Conservation (phyloP, 228 moss, liverwort and hornwort genomes). For the Sphagnum fallax region DNA sequence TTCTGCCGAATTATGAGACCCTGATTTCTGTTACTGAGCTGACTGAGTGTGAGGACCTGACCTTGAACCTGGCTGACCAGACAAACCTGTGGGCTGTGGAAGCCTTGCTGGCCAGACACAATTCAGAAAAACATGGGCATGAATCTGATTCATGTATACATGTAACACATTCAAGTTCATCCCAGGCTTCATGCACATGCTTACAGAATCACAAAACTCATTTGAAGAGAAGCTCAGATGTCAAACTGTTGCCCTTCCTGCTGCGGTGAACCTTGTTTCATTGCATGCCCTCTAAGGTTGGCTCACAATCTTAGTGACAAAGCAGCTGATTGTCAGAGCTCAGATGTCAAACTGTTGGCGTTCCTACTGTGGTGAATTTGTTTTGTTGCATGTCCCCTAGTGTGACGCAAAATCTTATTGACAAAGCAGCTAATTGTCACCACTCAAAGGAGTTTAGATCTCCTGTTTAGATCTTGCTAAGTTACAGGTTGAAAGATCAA, state of each 20-base stretch:
- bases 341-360: too few relatives aligned
- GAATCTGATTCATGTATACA: conserved; percentile 79
- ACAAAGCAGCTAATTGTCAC: too few relatives aligned
- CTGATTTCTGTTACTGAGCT: conserved; percentile 18
- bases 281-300: too few relatives aligned
- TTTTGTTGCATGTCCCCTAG: too few relatives aligned
- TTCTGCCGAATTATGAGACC: conserved; percentile 10
- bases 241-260: conserved; percentile 72
- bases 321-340: too few relatives aligned
- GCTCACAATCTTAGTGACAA: too few relatives aligned
- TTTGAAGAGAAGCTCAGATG: conserved; percentile 64
- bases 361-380: too few relatives aligned
- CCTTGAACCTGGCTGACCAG: conserved; percentile 23
- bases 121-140: conserved; percentile 67
- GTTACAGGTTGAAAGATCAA: too few relatives aligned
- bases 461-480: too few relatives aligned
- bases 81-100: conserved; percentile 29
- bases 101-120: conserved; percentile 63
- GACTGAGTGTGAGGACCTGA: not conserved
- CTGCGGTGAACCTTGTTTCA: conserved; percentile 58
- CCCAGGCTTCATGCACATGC: conserved; percentile 60
- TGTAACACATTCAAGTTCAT: conserved; percentile 88
- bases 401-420: too few relatives aligned
- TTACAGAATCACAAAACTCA: conserved; percentile 76
- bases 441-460: too few relatives aligned